A percentile compares a stretch with the other conserved stretches of the same genome.
Evolutionary conservation across 73 alveolate genomes (phyloP).

Genomic region (Paramecium sonneborni): DNA sequence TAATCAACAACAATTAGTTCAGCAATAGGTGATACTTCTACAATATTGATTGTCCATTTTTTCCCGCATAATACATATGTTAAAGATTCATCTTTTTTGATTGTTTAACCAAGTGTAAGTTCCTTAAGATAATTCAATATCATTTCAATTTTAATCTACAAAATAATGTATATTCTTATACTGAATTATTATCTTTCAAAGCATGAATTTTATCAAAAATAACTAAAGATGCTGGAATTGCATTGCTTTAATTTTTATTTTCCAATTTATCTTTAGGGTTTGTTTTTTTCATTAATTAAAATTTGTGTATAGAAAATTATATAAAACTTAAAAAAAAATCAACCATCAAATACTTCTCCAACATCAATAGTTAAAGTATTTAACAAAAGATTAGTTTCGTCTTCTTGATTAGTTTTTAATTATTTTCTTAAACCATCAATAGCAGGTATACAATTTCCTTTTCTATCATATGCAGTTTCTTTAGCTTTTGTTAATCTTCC

Average conservation of each 20-base stretch:
- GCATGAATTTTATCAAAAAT: constrained; percentile 2
- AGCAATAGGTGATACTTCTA: not conserved
- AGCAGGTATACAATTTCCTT: constrained; percentile 61
- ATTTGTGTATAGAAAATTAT: not conserved
- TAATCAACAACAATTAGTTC: not conserved
- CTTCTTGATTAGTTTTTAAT: not conserved
- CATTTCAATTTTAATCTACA: not conserved
- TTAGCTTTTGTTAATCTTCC: constrained; percentile 62
- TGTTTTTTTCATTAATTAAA: not conserved
- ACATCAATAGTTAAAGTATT: constrained; percentile 21
- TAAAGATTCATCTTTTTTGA: not conserved
- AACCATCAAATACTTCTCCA: constrained; percentile 50
- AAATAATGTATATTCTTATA: not conserved
- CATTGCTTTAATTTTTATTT: not conserved
- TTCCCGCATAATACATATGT: constrained; percentile 1
- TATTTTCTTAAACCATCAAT: not conserved
- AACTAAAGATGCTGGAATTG: not conserved
- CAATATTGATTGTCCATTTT: not conserved
- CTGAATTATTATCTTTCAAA: not conserved
- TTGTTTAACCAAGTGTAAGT: not conserved
- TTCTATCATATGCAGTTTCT: constrained; percentile 64
- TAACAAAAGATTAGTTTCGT: not conserved
- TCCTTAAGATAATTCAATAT: not conserved
- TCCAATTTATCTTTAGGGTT: not conserved
- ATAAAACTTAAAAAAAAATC: constrained; percentile 1